Percentiles rank a stretch among this genome's conserved stretches.
phyloP scores from a whole-genome alignment of 2,329 filamentous ascomycete species.

The Calonectria hongkongensis region DNA sequence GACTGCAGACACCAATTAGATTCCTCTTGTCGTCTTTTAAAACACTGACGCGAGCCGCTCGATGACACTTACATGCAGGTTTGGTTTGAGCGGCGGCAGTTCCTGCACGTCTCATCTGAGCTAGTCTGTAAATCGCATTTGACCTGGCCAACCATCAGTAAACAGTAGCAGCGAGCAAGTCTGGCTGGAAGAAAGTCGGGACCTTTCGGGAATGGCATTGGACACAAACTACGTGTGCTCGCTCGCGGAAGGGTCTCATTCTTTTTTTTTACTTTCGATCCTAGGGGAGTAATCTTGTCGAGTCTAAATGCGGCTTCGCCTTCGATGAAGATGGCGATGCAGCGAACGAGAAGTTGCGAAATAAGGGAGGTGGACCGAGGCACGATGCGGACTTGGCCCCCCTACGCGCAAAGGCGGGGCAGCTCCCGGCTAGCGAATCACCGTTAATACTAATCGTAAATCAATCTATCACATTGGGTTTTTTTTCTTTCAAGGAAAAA shows the following conservation, averaged over 20 bases:
- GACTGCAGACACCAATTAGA: slow-evolving; percentile 15
- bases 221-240: slow-evolving; percentile 33
- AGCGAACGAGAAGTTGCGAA: neutral
- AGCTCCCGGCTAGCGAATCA: neutral
- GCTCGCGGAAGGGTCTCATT: slow-evolving; percentile 24
- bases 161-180: too few relatives aligned
- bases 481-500: too few relatives aligned
- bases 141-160: slow-evolving; percentile 18
- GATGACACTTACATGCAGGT: slow-evolving; percentile 28
- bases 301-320: neutral
- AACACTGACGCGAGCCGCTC: neutral
- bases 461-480: neutral
- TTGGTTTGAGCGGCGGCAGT: slow-evolving; percentile 27
- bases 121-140: slow-evolving; percentile 38
- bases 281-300: neutral
- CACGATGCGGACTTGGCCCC: neutral
- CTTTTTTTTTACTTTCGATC: too few relatives aligned
- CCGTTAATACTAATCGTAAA: neutral
- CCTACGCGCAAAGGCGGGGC: neutral
- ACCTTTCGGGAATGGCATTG: slow-evolving; percentile 35
- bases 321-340: neutral
- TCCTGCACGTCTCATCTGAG: slow-evolving; percentile 15
- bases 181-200: neutral
- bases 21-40: neutral
- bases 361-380: neutral